Base-by-base conservation (phyloP, 257 asterid genomes). In the Sherardia arvensis region DNA sequence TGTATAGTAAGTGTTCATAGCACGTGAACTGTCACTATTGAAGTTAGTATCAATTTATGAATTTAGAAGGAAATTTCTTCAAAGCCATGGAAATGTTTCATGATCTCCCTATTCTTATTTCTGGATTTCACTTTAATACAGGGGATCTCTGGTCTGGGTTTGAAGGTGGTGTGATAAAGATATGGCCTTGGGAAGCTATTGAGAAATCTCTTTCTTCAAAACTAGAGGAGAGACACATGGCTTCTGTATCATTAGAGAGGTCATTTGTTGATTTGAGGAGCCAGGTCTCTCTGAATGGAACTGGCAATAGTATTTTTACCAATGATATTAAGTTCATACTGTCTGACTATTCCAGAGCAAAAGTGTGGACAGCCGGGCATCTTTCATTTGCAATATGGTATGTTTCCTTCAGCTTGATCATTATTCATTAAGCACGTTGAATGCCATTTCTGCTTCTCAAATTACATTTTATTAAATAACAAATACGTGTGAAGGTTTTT, bases 71-170 rank as follows among this genome's bases (percentile, higher is more conserved):
- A 43, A 15, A n/a, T 29, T 58, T 5, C 48, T 58, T 11, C 34
- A 9, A n/a, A 25, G 1, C 21, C 12, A 22, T 61, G 49, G 32
- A 18, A 20, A 4, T 3, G 7, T 59, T 32, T 30, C 27, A 32
- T n/a, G 18, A 34, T 57, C 22, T 66, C 25, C 33, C 51, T 11
- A 17, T 49, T 33, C 68, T 74, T 61, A 66, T 72, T 67, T 62
- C 64, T 67, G 66, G 54, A 65, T 40, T 54, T 40, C 61, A 61
- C 49, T 82, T 68, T 69, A 67, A 47, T 80, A 51, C 78, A 93
- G 99, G 99, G 76, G 97, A 93, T 76, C 69, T 93, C 15, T 93
- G 99, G 99, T 75, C 96, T 15, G 97, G 95, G 54, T 93, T 97
- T 61, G 99, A 93, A 79, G 85, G 88, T 65, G 99, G 97, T 72